phyloP scores from a whole-genome alignment of 495 filamentous ascomycete species.

The Neohortaea acidophila region DNA sequence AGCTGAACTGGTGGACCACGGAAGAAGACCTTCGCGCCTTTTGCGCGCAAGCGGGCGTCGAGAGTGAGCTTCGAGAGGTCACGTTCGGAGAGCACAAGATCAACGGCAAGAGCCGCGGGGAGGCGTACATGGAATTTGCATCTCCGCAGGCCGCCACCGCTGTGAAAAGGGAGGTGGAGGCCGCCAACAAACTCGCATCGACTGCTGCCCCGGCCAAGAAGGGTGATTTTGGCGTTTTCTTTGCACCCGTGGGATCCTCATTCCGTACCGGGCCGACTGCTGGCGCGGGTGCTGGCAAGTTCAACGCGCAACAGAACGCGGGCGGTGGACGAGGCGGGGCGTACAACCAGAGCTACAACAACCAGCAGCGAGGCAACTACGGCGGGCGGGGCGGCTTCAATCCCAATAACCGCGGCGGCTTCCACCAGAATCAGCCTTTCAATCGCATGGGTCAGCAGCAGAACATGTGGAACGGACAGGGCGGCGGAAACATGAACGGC shows the following conservation, averaged over 20 bases:
- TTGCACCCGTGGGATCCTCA: constrained; percentile 8
- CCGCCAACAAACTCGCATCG: constrained; percentile 9
- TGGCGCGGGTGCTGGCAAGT: constrained; percentile 2
- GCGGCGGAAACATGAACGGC: not conserved
- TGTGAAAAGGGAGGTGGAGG: constrained; percentile 67
- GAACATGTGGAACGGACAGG: not conserved
- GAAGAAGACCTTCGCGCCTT: constrained; percentile 79
- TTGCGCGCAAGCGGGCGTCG: constrained; percentile 39
- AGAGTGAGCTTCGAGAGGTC: constrained; percentile 77
- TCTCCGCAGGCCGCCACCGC: constrained; percentile 76
- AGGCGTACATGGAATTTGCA: constrained; percentile 79
- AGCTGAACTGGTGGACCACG: constrained; percentile 91
- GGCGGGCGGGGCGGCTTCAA: constrained; percentile 29
- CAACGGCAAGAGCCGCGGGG: constrained; percentile 95
- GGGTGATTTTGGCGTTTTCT: constrained; percentile 1
- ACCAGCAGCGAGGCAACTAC: constrained; percentile 31
- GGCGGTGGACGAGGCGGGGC: constrained; percentile 6
- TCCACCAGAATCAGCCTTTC: not conserved
- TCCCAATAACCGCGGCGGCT: not conserved
- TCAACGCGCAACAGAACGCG: not conserved
- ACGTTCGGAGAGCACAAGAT: constrained; percentile 98
- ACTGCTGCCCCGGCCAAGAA: constrained; percentile 34
- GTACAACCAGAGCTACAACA: constrained; percentile 30
- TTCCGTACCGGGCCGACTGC: constrained; percentile 2
- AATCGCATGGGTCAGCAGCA: not conserved